A percentile compares a stretch with the other conserved stretches of the same genome.
These are phyloP conservation scores for Zoysia pacifica DNA, from an alignment of 176 grass and related monocot species.

Conservation along the genomic window DNA sequence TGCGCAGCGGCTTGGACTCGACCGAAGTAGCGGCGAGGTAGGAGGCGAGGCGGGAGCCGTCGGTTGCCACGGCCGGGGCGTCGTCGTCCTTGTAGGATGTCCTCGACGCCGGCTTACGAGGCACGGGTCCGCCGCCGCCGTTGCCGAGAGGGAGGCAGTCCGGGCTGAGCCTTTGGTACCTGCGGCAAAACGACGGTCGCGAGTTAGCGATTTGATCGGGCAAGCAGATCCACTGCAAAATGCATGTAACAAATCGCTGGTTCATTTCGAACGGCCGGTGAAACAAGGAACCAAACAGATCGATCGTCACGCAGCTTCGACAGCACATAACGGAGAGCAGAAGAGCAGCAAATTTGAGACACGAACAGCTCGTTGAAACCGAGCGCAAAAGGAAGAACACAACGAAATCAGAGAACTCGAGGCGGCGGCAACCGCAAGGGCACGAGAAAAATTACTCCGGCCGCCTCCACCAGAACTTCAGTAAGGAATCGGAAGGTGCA, in stretches of 20 bases:
- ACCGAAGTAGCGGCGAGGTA: neutral
- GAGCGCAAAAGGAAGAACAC: neutral
- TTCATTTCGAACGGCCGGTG: neutral
- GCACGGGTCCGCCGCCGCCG: conserved; percentile 35
- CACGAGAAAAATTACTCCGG: conserved; percentile 8
- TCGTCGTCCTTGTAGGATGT: conserved; percentile 49
- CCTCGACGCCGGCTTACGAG: conserved; percentile 40
- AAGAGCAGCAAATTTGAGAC: conserved; percentile 14
- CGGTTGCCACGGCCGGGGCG: neutral
- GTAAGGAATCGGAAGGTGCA: neutral
- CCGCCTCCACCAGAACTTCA: neutral
- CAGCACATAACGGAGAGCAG: neutral
- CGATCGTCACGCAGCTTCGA: neutral
- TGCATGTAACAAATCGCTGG: conserved; percentile 36
- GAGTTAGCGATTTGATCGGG: conserved; percentile 32
- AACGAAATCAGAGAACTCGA: neutral
- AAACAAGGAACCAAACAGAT: conserved; percentile 19
- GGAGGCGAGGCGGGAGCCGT: conserved; percentile 20
- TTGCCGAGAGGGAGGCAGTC: conserved; percentile 66
- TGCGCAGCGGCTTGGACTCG: conserved; percentile 37
- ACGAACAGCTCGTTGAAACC: neutral
- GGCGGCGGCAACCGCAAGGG: neutral
- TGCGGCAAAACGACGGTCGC: conserved; percentile 22
- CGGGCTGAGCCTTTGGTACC: conserved; percentile 81
- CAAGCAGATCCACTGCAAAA: conserved; percentile 45